A percentile compares a stretch with the other conserved stretches of the same genome.
These are phyloP conservation scores for Drechslera avenae DNA, from an alignment of 2,329 filamentous ascomycete species.

Conservation along the genomic window DNA sequence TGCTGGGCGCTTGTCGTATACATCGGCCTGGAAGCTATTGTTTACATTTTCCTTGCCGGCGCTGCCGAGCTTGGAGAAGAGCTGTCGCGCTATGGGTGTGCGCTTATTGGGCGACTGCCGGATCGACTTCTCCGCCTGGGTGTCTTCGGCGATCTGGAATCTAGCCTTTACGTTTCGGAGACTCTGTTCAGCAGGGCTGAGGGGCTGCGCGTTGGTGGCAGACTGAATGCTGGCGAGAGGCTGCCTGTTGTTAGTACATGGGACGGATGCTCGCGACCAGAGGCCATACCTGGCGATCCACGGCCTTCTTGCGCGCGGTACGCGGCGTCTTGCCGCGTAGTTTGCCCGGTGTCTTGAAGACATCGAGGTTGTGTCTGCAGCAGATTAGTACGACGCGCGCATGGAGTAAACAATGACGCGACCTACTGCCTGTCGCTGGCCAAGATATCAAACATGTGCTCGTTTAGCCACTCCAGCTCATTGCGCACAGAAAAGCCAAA, in stretches of 20 bases:
- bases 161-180: conserved; percentile 60
- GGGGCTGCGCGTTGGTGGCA: conserved; percentile 51
- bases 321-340: conserved; percentile 80
- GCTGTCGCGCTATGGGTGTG: conserved; percentile 35
- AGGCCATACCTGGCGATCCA: conserved; percentile 67
- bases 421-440: conserved; percentile 83
- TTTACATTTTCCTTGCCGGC: conserved; percentile 39
- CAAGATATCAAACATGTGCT: conserved; percentile 97
- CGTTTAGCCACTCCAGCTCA: conserved; percentile 97
- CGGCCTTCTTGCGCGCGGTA: conserved; percentile 65
- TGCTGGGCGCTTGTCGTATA: conserved; percentile 50
- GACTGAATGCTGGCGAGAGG: conserved; percentile 57
- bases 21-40: conserved; percentile 24
- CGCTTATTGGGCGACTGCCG: conserved; percentile 33
- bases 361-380: conserved; percentile 81
- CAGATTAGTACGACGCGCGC: conserved; percentile 30
- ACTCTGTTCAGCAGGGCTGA: conserved; percentile 61
- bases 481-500: conserved; percentile 90
- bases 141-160: conserved; percentile 65
- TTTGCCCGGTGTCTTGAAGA: conserved; percentile 94
- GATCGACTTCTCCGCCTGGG: conserved; percentile 36
- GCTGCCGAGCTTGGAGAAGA: conserved; percentile 35
- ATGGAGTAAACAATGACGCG: conserved; percentile 8
- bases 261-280: conserved; percentile 53
- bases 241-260: conserved; percentile 41